Evolutionary conservation across 2,329 filamentous ascomycete species (phyloP), one percentile per base, ranked within the genome.

Genomic region (Lecanicillium sp.): DNA sequence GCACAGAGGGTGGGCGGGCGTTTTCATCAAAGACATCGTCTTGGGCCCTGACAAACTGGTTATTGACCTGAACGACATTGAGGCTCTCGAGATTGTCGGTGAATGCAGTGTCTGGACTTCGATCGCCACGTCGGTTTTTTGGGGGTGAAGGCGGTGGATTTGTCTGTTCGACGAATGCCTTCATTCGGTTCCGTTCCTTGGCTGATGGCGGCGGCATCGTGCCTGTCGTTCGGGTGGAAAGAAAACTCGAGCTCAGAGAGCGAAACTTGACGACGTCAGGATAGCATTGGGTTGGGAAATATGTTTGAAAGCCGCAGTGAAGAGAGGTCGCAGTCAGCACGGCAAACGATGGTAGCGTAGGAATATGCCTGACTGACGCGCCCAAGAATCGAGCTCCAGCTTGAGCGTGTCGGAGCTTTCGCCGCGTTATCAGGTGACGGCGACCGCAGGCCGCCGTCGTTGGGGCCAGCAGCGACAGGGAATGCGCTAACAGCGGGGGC

Each of bases 361-460:
- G n/a, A n/a, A n/a, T n/a, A n/a, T n/a, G n/a, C n/a, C 9, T 14
- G 30, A 8, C 7, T 19, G 19, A 37, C 35, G 35, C 35, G 35
- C 35, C 19, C 30, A 14, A 11, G 8, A 11, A n/a, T 11, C n/a
- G 9, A 33, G n/a, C 30, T 33, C 30, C 5, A 15, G 9, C 10
- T 7, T 14, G 4, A 37, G n/a, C 35, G 44, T 37, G 40, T 39
- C 19, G 30, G 26, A n/a, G 19, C 44, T 26, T 32, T 38, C 27
- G 57, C 49, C 41, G 60, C 58, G 41, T 61, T 53, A 38, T 62
- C 61, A 46, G 60, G 58, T 53, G 58, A 61, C 53, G 56, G 52
- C 27, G 56, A 55, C 17, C 23, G 27, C 30, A n/a, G n/a, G n/a
- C n/a, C n/a, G n/a, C 12, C 26, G 12, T 27, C 12, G 26, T 27